phyloP scores from a whole-genome alignment of 768 basidiomycete species.

The Suillus cothurnatus region DNA sequence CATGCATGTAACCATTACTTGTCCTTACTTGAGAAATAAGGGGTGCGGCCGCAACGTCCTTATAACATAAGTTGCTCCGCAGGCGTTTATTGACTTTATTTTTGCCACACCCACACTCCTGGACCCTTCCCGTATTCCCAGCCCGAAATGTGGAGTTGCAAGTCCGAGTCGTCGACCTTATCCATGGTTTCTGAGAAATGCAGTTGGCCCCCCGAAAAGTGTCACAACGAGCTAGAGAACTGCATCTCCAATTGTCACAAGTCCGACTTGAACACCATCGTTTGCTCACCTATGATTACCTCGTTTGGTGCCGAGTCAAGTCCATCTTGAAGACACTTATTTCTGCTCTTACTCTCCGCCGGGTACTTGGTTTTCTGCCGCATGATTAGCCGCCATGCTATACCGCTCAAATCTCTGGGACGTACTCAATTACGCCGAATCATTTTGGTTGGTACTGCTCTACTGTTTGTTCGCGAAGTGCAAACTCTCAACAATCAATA shows the following conservation, averaged over 20 bases:
- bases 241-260: not conserved
- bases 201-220: too few relatives aligned
- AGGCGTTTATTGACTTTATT: too few relatives aligned
- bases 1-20: too few relatives aligned
- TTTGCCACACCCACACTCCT: too few relatives aligned
- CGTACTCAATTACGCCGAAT: conserved; percentile 19
- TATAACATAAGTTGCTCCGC: too few relatives aligned
- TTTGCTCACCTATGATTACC: not conserved
- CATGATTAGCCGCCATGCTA: conserved; percentile 20
- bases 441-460: conserved; percentile 21
- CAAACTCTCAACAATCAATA: conserved; percentile 23
- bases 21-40: too few relatives aligned
- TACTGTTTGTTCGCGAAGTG: not conserved
- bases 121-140: too few relatives aligned
- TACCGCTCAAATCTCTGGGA: conserved; percentile 29
- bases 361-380: conserved; percentile 33
- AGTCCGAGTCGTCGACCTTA: too few relatives aligned
- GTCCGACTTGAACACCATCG: not conserved
- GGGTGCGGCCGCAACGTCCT: not conserved
- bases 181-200: too few relatives aligned
- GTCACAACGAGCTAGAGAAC: too few relatives aligned
- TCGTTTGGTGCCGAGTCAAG: conserved; percentile 14
- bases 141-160: too few relatives aligned
- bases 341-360: conserved; percentile 30
- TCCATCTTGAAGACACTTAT: conserved; percentile 20